These are phyloP conservation scores for Handroanthus guayacan DNA, from an alignment of 257 asterid genomes.

Conservation along the genomic window DNA sequence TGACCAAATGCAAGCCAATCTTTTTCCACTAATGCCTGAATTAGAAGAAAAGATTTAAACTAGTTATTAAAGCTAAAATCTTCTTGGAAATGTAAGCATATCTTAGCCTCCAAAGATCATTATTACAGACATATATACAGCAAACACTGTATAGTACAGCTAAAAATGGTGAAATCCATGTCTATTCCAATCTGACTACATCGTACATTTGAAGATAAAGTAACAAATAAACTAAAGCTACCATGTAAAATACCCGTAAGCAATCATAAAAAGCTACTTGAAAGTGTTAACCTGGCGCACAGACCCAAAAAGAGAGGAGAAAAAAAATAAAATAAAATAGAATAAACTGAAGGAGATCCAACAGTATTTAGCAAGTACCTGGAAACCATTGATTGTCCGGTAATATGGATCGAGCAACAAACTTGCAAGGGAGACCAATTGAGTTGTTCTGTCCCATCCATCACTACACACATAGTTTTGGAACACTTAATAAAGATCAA, in stretches of 20 bases:
- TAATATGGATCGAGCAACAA: constrained; percentile 96
- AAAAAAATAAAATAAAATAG: no score
- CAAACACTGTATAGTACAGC: constrained; percentile 16
- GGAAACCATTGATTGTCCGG: constrained; percentile 90
- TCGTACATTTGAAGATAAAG: neutral
- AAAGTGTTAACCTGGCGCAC: neutral
- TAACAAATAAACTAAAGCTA: neutral
- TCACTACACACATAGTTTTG: constrained; percentile 62
- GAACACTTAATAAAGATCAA: constrained; percentile 34
- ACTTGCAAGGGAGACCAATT: constrained; percentile 93
- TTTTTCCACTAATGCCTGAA: constrained; percentile 91
- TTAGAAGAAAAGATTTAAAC: constrained; percentile 34
- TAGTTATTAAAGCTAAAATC: constrained; percentile 34
- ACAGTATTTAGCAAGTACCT: constrained; percentile 57
- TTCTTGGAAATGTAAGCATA: constrained; percentile 1
- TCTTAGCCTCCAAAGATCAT: constrained; percentile 30
- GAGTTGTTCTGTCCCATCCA: constrained; percentile 99
- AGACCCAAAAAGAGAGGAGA: no score
- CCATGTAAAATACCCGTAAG: constrained; percentile 2
- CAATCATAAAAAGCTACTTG: constrained; percentile 4
- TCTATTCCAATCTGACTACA: neutral
- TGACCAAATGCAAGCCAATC: constrained; percentile 99
- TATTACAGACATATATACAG: constrained; percentile 9
- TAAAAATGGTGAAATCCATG: constrained; percentile 5
- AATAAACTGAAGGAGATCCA: constrained; percentile 26